Conservation (phyloP, 2,329 filamentous ascomycete species). For the Talaromyces albobiverticillius region DNA sequence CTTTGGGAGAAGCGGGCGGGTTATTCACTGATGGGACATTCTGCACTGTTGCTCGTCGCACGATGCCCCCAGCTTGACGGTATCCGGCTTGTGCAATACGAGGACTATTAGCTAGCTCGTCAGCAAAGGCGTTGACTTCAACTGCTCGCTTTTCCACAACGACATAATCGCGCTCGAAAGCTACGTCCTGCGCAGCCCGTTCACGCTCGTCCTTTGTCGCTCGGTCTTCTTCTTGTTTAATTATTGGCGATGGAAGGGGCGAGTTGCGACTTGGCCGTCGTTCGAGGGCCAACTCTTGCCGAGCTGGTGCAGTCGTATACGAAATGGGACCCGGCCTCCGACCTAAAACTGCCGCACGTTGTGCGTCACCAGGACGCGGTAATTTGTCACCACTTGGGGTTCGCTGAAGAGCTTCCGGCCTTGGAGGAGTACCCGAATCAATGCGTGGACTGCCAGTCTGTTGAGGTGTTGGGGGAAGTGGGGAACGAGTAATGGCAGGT, state of each 20-base stretch:
- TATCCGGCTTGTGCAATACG: constrained; percentile 50
- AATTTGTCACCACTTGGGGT: constrained; percentile 33
- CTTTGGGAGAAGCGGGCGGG: constrained; percentile 61
- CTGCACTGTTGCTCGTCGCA: constrained; percentile 76
- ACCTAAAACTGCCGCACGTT: constrained; percentile 24
- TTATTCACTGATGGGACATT: constrained; percentile 66
- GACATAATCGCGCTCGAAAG: constrained; percentile 91
- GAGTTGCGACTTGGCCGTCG: constrained; percentile 11
- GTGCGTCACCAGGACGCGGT: constrained; percentile 21
- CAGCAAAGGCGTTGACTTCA: constrained; percentile 94
- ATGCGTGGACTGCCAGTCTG: constrained; percentile 35
- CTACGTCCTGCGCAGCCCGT: constrained; percentile 77
- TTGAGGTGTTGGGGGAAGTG: constrained; percentile 23
- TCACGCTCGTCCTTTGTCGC: constrained; percentile 48
- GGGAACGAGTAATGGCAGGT: constrained; percentile 17
- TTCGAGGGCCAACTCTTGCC: constrained; percentile 28
- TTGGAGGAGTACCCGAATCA: constrained; percentile 21
- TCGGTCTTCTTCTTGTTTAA: constrained; percentile 30
- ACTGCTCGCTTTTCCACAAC: constrained; percentile 92
- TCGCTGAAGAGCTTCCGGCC: constrained; percentile 29
- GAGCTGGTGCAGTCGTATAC: constrained; percentile 39
- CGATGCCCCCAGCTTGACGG: constrained; percentile 61
- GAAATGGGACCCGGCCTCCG: constrained; percentile 34
- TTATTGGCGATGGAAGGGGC: constrained; percentile 38
- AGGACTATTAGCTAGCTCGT: constrained; percentile 85